These are phyloP conservation scores for Choanephora cucurbitarum DNA, from an alignment of 371 early-diverging fungal species.

Conservation along the genomic window DNA sequence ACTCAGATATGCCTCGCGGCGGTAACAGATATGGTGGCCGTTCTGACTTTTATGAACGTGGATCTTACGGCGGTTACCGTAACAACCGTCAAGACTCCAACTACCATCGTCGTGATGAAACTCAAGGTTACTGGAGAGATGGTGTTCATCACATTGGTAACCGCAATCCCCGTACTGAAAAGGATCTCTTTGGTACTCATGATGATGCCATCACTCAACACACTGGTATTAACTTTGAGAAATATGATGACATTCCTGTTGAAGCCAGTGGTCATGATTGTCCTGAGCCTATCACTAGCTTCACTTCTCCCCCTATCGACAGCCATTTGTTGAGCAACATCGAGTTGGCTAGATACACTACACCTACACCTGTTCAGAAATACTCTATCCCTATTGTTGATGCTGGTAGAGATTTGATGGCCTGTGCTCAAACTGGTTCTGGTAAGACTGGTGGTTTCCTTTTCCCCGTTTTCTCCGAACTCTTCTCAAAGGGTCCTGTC, in stretches of 20 bases:
- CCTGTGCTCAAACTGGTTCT: conserved; percentile 96
- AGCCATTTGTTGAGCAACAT: conserved; percentile 90
- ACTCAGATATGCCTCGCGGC: conserved; percentile 47
- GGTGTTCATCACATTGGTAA: conserved; percentile 72
- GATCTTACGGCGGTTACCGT: conserved; percentile 41
- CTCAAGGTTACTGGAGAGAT: conserved; percentile 67
- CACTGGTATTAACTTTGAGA: conserved; percentile 95
- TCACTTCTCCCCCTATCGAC: conserved; percentile 79
- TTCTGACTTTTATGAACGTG: conserved; percentile 35
- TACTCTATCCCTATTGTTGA: conserved; percentile 90
- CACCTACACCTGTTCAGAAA: conserved; percentile 96
- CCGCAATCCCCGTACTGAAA: conserved; percentile 75
- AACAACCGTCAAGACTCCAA: conserved; percentile 48
- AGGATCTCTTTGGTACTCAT: conserved; percentile 73
- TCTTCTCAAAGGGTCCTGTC: conserved; percentile 90
- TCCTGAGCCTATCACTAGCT: conserved; percentile 69
- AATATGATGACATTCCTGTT: conserved; percentile 96
- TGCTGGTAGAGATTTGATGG: conserved; percentile 77
- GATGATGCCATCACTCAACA: conserved; percentile 70
- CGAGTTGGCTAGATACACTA: conserved; percentile 84
- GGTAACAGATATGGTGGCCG: conserved; percentile 26
- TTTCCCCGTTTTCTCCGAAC: conserved; percentile 86
- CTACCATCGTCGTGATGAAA: conserved; percentile 53
- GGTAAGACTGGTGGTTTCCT: conserved; percentile 92
- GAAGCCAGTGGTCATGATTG: conserved; percentile 85